Conservation (phyloP, 2,329 filamentous ascomycete species). For the Hawksworthiomyces lignivorus region DNA sequence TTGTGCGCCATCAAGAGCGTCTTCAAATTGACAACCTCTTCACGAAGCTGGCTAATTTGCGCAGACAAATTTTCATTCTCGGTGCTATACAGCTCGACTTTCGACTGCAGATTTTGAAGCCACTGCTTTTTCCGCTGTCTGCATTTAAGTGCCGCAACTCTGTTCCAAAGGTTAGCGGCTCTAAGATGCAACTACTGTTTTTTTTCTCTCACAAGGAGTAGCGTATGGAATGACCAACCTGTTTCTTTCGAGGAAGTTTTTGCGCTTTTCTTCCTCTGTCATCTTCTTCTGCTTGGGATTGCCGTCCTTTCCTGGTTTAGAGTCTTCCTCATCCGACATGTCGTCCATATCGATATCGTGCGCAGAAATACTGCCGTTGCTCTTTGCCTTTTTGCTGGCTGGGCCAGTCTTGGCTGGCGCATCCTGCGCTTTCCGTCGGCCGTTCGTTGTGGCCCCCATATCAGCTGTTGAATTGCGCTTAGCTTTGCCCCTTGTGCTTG, state of each 20-base stretch:
- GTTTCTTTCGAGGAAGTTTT: constrained; percentile 95
- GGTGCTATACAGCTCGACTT: constrained; percentile 85
- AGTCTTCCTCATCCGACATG: constrained; percentile 36
- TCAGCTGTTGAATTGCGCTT: constrained; percentile 53
- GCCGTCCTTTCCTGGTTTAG: constrained; percentile 46
- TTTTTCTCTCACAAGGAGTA: too few species aligned
- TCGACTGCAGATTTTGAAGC: constrained; percentile 87
- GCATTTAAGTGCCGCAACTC: constrained; percentile 93
- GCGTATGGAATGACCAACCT: constrained; percentile 54
- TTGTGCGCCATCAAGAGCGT: constrained; percentile 90
- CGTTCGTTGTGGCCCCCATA: constrained; percentile 40
- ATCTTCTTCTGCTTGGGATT: constrained; percentile 76
- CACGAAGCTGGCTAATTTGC: constrained; percentile 76
- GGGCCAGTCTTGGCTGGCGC: constrained; percentile 54
- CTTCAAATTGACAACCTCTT: constrained; percentile 93
- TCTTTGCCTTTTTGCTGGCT: constrained; percentile 64
- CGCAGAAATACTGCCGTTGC: constrained; percentile 22
- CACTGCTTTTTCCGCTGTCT: constrained; percentile 98
- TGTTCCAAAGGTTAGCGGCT: constrained; percentile 32
- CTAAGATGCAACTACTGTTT: too few species aligned
- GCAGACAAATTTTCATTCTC: constrained; percentile 84
- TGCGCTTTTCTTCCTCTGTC: constrained; percentile 97
- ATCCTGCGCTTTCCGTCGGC: constrained; percentile 69
- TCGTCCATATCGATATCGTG: constrained; percentile 20
- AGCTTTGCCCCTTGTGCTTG: constrained; percentile 56